A percentile compares a stretch with the other conserved stretches of the same genome.
Evolutionary conservation across 2,329 filamentous ascomycete genomes (phyloP).

Genomic region (Rugonectria rugulosa): DNA sequence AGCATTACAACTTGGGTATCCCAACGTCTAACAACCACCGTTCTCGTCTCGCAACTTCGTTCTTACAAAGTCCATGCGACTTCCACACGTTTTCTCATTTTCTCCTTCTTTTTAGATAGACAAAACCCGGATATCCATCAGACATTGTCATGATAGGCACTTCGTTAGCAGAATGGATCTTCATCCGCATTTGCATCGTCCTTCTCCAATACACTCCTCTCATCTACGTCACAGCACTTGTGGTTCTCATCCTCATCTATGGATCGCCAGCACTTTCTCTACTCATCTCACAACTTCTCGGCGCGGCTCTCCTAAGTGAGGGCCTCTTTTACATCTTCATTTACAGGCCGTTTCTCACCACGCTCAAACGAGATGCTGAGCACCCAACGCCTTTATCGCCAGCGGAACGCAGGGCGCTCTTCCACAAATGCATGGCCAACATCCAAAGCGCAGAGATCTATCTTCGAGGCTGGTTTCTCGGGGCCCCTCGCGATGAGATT

Average conservation of each 20-base stretch:
- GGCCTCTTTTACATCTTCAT: constrained; percentile 51
- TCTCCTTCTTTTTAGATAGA: neutral
- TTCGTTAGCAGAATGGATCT: constrained; percentile 48
- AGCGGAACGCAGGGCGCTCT: constrained; percentile 61
- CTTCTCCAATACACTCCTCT: constrained; percentile 54
- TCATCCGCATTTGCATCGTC: constrained; percentile 55
- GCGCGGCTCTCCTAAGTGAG: constrained; percentile 49
- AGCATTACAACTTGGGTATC: too few relatives aligned
- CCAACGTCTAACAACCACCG: too few relatives aligned
- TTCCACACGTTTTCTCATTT: too few relatives aligned
- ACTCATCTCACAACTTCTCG: constrained; percentile 28
- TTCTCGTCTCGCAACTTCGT: too few relatives aligned
- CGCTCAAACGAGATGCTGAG: constrained; percentile 47
- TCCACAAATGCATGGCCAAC: constrained; percentile 62
- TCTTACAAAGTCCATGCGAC: too few relatives aligned
- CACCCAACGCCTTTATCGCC: constrained; percentile 53
- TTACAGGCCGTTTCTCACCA: constrained; percentile 51
- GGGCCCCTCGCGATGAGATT: constrained; percentile 63
- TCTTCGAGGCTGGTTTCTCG: constrained; percentile 71
- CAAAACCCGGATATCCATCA: constrained; percentile 2
- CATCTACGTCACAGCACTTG: constrained; percentile 46
- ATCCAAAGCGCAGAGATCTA: constrained; percentile 64
- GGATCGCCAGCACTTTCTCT: constrained; percentile 24
- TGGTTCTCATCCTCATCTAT: constrained; percentile 32
- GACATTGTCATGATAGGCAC: constrained; percentile 47